phyloP scores from a whole-genome alignment of 176 grass and related monocot species.

The Alopecurus myosuroides region DNA sequence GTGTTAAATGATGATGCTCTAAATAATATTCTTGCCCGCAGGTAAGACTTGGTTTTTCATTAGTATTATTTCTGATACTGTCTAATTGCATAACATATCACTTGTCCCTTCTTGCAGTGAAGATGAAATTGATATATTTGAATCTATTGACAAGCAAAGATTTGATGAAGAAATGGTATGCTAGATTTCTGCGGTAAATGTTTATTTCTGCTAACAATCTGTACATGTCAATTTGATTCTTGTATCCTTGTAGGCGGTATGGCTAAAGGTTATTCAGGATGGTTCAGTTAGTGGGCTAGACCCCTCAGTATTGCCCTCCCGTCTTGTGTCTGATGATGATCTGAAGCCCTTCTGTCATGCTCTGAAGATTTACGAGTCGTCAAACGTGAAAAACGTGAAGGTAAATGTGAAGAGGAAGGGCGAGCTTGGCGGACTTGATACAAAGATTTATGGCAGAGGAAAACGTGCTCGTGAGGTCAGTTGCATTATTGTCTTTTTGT shows the following conservation, averaged over 20 bases:
- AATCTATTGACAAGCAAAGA: slow-evolving; percentile 93
- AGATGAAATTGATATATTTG: slow-evolving; percentile 96
- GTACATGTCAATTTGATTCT: slow-evolving; percentile 10
- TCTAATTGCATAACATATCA: slow-evolving; percentile 5
- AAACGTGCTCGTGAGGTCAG: slow-evolving; percentile 95
- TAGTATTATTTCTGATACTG: not conserved
- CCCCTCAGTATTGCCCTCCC: slow-evolving; percentile 54
- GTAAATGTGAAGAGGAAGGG: slow-evolving; percentile 66
- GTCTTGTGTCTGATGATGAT: slow-evolving; percentile 91
- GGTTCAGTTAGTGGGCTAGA: slow-evolving; percentile 50
- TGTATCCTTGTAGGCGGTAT: slow-evolving; percentile 50
- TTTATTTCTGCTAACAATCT: slow-evolving; percentile 10
- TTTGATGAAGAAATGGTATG: slow-evolving; percentile 77
- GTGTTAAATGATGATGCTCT: slow-evolving; percentile 94
- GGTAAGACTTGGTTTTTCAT: slow-evolving; percentile 31
- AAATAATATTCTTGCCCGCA: slow-evolving; percentile 89
- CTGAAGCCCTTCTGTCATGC: slow-evolving; percentile 75
- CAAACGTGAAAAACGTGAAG: slow-evolving; percentile 44
- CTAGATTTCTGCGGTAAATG: slow-evolving; percentile 6
- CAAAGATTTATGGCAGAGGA: slow-evolving; percentile 93
- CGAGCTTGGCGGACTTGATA: slow-evolving; percentile 71
- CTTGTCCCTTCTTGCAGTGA: slow-evolving; percentile 46
- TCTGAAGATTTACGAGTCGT: slow-evolving; percentile 79
- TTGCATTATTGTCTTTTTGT: slow-evolving; percentile 9
- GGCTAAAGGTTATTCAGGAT: slow-evolving; percentile 67